phyloP scores from a whole-genome alignment of 2,329 filamentous ascomycete species.

The Epichloe coenophiala region DNA sequence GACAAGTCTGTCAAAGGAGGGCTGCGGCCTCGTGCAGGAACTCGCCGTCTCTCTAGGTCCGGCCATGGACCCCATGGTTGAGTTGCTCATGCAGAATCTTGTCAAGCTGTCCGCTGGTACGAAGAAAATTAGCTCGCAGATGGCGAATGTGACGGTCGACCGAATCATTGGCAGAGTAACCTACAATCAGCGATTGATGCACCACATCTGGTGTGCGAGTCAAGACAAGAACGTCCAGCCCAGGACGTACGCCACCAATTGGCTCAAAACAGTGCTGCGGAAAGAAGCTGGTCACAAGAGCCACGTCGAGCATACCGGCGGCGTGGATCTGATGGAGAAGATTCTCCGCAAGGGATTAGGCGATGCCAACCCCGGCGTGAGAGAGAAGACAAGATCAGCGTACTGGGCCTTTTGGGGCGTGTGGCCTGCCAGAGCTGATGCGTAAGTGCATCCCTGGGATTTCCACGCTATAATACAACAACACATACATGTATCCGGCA shows the following conservation, averaged over 20 bases:
- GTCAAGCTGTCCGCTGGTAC: conserved; percentile 82
- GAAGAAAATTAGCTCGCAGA: conserved; percentile 83
- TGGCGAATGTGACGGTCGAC: conserved; percentile 70
- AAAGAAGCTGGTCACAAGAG: conserved; percentile 68
- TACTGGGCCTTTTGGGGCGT: conserved; percentile 73
- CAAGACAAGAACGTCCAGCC: conserved; percentile 92
- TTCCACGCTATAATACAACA: not conserved
- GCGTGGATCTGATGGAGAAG: conserved; percentile 73
- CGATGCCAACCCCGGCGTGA: conserved; percentile 80
- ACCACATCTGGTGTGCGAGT: conserved; percentile 69
- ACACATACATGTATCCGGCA: too few species aligned
- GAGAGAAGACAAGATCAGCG: conserved; percentile 71
- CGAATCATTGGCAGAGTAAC: conserved; percentile 66
- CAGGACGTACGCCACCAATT: conserved; percentile 62
- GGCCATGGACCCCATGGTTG: conserved; percentile 75
- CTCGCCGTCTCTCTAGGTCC: conserved; percentile 63
- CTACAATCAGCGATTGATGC: conserved; percentile 68
- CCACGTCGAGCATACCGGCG: conserved; percentile 72
- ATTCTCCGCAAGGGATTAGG: conserved; percentile 78
- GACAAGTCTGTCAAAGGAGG: conserved; percentile 82
- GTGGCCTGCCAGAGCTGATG: conserved; percentile 67
- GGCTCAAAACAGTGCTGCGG: conserved; percentile 71
- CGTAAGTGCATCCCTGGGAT: conserved; percentile 32
- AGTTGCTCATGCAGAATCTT: conserved; percentile 76
- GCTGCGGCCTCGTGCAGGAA: conserved; percentile 73